phyloP scores from a whole-genome alignment of 2,329 filamentous ascomycete species.

The Beauveria scarabaeidicola region DNA sequence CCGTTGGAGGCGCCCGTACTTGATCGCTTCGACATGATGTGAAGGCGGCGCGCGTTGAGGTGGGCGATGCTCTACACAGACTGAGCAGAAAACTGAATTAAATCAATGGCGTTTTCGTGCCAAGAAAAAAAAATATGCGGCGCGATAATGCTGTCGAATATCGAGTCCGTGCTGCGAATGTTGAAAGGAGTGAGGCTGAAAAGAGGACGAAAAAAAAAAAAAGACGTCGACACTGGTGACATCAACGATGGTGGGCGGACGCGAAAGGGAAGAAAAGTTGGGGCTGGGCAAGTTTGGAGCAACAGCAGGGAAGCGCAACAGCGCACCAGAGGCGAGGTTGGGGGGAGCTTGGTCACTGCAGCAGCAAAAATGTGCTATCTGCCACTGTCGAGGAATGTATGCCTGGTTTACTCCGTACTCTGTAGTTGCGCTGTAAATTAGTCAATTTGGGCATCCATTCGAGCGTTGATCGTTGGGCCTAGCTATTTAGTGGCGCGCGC shows the following conservation, averaged over 20 bases:
- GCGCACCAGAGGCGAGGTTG: too few species aligned
- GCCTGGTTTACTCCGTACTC: too few species aligned
- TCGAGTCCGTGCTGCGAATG: background rate
- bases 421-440: too few species aligned
- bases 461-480: too few species aligned
- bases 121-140: too few species aligned
- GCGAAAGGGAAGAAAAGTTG: background rate
- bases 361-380: too few species aligned
- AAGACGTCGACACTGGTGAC: background rate
- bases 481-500: background rate
- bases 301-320: background rate
- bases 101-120: too few species aligned
- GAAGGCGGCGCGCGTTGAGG: background rate
- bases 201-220: background rate
- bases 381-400: too few species aligned
- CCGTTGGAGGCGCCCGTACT: constrained; percentile 22
- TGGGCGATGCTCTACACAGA: too few species aligned
- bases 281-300: background rate
- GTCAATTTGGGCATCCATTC: too few species aligned
- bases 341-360: too few species aligned
- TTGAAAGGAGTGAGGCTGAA: background rate
- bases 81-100: too few species aligned
- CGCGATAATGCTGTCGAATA: background rate
- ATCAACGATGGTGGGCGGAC: background rate
- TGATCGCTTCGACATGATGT: constrained; percentile 56